phyloP scores from a whole-genome alignment of 371 early-diverging fungal genomes.

The Mortierella polycephala region DNA sequence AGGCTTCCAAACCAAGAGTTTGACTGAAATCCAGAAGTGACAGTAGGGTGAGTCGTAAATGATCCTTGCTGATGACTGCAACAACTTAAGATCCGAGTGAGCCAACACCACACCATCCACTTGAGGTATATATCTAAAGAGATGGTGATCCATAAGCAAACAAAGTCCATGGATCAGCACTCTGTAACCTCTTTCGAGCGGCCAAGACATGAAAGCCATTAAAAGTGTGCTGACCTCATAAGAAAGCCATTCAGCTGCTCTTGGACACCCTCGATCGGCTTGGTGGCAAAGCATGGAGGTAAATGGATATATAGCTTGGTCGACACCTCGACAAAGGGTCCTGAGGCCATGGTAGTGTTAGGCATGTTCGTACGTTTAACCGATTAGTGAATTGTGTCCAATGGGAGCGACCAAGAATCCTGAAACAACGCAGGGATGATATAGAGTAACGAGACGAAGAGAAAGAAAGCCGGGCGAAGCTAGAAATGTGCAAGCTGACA shows the following conservation, averaged over 20 bases:
- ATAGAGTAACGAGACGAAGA: neutral
- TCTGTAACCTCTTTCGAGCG: too few species aligned
- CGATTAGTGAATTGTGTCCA: neutral
- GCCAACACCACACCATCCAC: conserved; percentile 90
- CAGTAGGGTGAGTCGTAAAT: conserved; percentile 87
- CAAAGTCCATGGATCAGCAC: neutral
- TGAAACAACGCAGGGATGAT: too few species aligned
- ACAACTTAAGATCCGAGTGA: conserved; percentile 74
- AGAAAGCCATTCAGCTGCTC: conserved; percentile 87
- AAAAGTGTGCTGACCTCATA: conserved; percentile 72
- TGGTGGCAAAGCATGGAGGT: conserved; percentile 78
- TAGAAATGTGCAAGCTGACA: neutral
- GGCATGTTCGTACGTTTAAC: conserved; percentile 15
- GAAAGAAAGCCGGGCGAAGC: neutral
- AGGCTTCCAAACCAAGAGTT: conserved; percentile 88
- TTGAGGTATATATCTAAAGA: conserved; percentile 80
- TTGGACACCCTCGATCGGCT: conserved; percentile 77
- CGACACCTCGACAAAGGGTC: conserved; percentile 69
- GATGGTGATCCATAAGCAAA: neutral
- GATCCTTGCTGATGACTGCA: conserved; percentile 72
- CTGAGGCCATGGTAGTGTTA: conserved; percentile 6
- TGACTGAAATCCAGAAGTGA: conserved; percentile 79
- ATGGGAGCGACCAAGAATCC: too few species aligned
- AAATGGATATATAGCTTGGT: conserved; percentile 76
- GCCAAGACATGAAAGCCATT: neutral